Base-by-base conservation (phyloP, 2,329 filamentous ascomycete genomes). In the Mariannaea elegans region DNA sequence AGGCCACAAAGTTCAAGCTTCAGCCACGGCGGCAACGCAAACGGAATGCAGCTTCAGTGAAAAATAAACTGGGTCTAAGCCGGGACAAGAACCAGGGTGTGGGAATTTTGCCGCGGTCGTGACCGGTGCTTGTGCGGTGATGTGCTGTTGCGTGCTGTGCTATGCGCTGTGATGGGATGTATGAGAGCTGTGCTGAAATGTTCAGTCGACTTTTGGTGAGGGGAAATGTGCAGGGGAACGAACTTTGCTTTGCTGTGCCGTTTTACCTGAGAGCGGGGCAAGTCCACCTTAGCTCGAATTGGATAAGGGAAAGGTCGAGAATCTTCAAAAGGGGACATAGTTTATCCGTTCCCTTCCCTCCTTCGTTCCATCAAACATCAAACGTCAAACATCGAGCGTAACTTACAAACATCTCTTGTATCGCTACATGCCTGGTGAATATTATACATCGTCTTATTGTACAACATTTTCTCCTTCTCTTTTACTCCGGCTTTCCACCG, bases 181-280 rank as follows among this genome's bases (percentile, higher is more conserved):
- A 63, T 58, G 58, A 61, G 59, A 69, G 52, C 75, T 77, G 77
- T 80, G 75, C 77, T 80, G 77, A 81, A 76, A 79, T 78, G 73
- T 80, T 75, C 77, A 41, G 75, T 77, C 72, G 75, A 70, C 63
- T 65, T 55, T 68, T 60, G 67, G 69, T 72, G 72, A 74, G 72
- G 71, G 71, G 70, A 75, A 72, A 69, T 74, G 70, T 71, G 69
- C 68, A 73, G 71, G 65, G 49, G 32, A 36, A 49, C 63, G 65
- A 51, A 39, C 50, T 52, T 66, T 44, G 31, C 34, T 39, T 36
- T 36, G n/a, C n/a, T n/a, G n/a, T n/a, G n/a, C n/a, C n/a, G n/a
- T n/a, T n/a, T n/a, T n/a, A n/a, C n/a, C n/a, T n/a, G n/a, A n/a
- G n/a, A n/a, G n/a, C n/a, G n/a, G n/a, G n/a, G n/a, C n/a, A n/a